Percentiles rank a stretch among this genome's conserved stretches.
Evolutionary conservation across 768 basidiomycete genomes (phyloP).

Genomic region (Zangia roseola): DNA sequence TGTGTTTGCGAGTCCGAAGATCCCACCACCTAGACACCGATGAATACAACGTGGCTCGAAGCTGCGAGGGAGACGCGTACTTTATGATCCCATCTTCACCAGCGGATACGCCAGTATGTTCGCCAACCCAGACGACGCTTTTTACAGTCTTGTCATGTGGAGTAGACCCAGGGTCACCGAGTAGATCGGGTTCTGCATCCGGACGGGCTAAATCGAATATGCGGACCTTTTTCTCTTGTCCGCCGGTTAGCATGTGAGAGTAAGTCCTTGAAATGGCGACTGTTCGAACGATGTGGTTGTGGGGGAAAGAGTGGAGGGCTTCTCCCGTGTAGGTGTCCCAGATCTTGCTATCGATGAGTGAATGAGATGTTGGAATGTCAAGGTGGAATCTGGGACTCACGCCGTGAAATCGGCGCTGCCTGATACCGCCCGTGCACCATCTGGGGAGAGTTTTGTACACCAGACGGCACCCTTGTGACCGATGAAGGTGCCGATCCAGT

Average conservation of each 20-base stretch:
- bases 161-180: conserved; percentile 55
- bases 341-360: conserved; percentile 64
- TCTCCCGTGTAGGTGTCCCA: conserved; percentile 94
- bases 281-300: conserved; percentile 97
- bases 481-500: conserved; percentile 95
- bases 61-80: conserved; percentile 40
- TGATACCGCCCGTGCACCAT: conserved; percentile 83
- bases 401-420: conserved; percentile 98
- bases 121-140: conserved; percentile 92
- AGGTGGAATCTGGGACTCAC: conserved; percentile 46
- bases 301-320: conserved; percentile 92
- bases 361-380: conserved; percentile 4
- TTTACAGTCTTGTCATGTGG: conserved; percentile 90
- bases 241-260: conserved; percentile 80
- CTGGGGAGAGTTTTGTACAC: conserved; percentile 88
- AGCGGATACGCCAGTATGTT: conserved; percentile 82
- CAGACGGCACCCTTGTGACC: conserved; percentile 96
- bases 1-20: conserved; percentile 71
- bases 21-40: conserved; percentile 87
- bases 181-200: conserved; percentile 83
- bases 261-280: conserved; percentile 79
- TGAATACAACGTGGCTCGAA: conserved; percentile 6
- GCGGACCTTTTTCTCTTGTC: conserved; percentile 96
- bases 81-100: conserved; percentile 92
- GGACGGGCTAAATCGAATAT: conserved; percentile 88